A percentile compares a stretch with the other conserved stretches of the same genome.
Conservation (phyloP, 345 rosid genomes). For the Populus davidiana region DNA sequence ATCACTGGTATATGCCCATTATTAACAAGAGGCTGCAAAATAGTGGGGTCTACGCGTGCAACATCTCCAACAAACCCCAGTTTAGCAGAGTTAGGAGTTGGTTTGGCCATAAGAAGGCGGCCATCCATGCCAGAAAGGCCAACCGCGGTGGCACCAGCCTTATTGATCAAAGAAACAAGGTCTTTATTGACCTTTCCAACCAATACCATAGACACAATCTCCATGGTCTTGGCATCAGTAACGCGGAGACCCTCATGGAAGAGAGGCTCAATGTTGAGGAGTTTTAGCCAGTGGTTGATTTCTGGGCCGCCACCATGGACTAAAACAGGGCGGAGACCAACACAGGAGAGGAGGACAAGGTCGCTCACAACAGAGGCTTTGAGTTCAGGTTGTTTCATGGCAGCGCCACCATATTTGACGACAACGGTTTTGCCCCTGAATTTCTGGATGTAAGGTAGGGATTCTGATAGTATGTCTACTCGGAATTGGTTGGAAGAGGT, state of each 20-base stretch:
- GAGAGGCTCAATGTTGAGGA: conserved; percentile 60
- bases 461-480: conserved; percentile 78
- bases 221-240: conserved; percentile 88
- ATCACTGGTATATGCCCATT: conserved; percentile 78
- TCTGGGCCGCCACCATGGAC: conserved; percentile 97
- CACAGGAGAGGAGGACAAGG: conserved; percentile 77
- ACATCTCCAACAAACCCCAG: conserved; percentile 91
- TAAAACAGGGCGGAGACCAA: conserved; percentile 83
- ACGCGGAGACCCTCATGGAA: conserved; percentile 83
- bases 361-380: conserved; percentile 70
- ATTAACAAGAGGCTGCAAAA: conserved; percentile 52
- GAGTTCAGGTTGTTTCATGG: conserved; percentile 76
- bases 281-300: conserved; percentile 66
- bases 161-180: conserved; percentile 69
- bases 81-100: conserved; percentile 59
- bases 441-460: conserved; percentile 88
- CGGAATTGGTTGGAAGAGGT: conserved; percentile 38
- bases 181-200: conserved; percentile 85
- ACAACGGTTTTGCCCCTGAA: conserved; percentile 85
- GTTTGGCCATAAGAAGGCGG: conserved; percentile 74
- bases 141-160: conserved; percentile 82
- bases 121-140: conserved; percentile 91
- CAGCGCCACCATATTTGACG: conserved; percentile 94
- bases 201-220: conserved; percentile 90
- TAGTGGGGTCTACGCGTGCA: conserved; percentile 56